These are phyloP conservation scores for Hypocreales sp. DNA, from an alignment of 2,329 filamentous ascomycete species.

Conservation along the genomic window DNA sequence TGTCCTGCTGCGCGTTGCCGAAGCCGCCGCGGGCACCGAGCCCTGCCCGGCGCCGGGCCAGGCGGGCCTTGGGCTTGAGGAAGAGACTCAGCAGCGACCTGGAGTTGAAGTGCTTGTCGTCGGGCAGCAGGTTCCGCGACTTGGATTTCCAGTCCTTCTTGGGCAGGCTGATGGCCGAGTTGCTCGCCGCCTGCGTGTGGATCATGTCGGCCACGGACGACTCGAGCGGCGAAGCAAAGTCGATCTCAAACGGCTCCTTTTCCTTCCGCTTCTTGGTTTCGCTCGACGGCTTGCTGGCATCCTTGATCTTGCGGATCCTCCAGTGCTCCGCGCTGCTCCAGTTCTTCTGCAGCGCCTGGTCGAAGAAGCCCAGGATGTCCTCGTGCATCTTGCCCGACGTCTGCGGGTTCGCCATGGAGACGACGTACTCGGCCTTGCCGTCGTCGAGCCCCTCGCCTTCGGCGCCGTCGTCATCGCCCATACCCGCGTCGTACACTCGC, in stretches of 20 bases:
- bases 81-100: conserved; percentile 79
- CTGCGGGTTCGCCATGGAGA: conserved; percentile 57
- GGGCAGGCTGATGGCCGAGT: conserved; percentile 67
- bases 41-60: conserved; percentile 48
- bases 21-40: conserved; percentile 29
- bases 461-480: conserved; percentile 41
- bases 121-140: conserved; percentile 79
- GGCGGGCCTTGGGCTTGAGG: conserved; percentile 81
- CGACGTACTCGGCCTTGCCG: conserved; percentile 52
- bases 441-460: conserved; percentile 26
- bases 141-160: conserved; percentile 96
- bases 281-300: conserved; percentile 47
- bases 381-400: conserved; percentile 63
- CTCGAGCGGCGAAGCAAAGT: conserved; percentile 67
- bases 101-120: conserved; percentile 97
- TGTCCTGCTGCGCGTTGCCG: conserved; percentile 26
- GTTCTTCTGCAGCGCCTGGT: conserved; percentile 90
- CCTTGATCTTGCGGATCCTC: conserved; percentile 90
- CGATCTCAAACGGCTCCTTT: conserved; percentile 90
- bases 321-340: conserved; percentile 98
- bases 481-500: conserved; percentile 54
- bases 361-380: conserved; percentile 95
- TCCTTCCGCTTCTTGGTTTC: conserved; percentile 63
- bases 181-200: conserved; percentile 68
- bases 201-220: conserved; percentile 57